Conservation (phyloP, 139 green algal species). For the Eudorina sp. region DNA sequence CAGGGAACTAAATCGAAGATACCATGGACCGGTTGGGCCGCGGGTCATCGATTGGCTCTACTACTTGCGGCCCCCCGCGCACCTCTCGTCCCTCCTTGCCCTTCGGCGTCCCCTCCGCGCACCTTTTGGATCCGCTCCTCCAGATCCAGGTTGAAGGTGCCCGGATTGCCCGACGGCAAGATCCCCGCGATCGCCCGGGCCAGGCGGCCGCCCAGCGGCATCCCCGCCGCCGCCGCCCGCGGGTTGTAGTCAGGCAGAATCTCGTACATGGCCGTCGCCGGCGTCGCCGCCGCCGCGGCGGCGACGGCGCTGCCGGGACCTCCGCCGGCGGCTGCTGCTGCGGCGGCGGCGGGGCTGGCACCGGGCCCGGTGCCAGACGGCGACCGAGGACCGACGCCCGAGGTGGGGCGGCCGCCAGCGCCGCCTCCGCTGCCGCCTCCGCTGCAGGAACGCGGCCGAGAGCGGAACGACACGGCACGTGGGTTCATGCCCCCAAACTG, state of each 20-base stretch:
- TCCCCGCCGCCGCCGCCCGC: not conserved
- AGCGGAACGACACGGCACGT: not conserved
- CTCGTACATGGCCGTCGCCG: not conserved
- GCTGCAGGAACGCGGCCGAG: slow-evolving; percentile 3
- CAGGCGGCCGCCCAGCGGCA: not conserved
- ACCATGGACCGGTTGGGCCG: too few relatives aligned
- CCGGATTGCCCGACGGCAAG: slow-evolving; percentile 23
- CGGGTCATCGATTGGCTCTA: too few relatives aligned
- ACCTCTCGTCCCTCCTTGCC: not conserved
- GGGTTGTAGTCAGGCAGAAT: not conserved
- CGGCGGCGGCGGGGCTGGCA: not conserved
- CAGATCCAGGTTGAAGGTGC: slow-evolving; percentile 14
- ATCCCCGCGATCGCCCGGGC: not conserved
- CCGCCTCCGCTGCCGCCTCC: not conserved
- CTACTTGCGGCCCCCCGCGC: too few relatives aligned
- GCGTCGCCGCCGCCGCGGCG: not conserved
- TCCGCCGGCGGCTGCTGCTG: not conserved
- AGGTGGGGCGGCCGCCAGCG: not conserved
- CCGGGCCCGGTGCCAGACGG: not conserved
- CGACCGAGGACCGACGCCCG: not conserved
- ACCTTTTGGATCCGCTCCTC: slow-evolving; percentile 42
- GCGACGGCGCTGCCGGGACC: not conserved
- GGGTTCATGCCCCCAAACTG: not conserved
- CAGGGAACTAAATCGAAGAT: too few relatives aligned
- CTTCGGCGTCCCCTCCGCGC: not conserved